Evolutionary conservation across 164 flowering plant genomes (phyloP), one percentile per base, ranked within the genome.

Genomic region (Kingdonia uniflora): DNA sequence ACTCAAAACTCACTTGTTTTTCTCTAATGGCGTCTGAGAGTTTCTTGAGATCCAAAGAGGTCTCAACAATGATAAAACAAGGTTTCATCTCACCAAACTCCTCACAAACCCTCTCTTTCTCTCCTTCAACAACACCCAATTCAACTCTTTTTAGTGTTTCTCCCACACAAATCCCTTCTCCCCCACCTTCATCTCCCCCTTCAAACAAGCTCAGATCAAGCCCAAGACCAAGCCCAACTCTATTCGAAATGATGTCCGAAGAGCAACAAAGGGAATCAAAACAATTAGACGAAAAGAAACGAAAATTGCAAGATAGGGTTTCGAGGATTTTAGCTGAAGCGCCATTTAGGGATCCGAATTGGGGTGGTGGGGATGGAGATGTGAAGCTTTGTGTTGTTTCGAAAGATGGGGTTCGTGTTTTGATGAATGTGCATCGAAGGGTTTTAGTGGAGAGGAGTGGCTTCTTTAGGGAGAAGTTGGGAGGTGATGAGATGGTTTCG

Each of bases 61-160:
- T 85, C 29, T 83, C 97, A 20, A 45, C 84, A 8, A 83, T 85
- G 92, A 79, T 87, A 14, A 87, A 72, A 52, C 97, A 90, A 43
- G 97, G 97, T 10, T 87, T 90, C 77, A 66, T 90, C 38, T 68
- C 91, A 4, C 35, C 35, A 1, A 77, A 81, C 69, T 75, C 75
- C n/a, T n/a, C n/a, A n/a, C n/a, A n/a, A n/a, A 25, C 52, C 82
- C 58, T 78, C 57, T 53, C 80, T 11, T 64, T 64, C 66, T 75
- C 85, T 41, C 72, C 81, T n/a, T 57, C 66, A 10, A 45, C 60
- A n/a, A 37, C 21, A 24, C n/a, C n/a, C n/a, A n/a, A n/a, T n/a
- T n/a, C n/a, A n/a, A n/a, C n/a, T n/a, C n/a, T n/a, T n/a, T n/a
- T n/a, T n/a, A n/a, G n/a, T n/a, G n/a, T n/a, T n/a, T n/a, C n/a